Percentiles rank a stretch among this genome's conserved stretches.
phyloP scores from a whole-genome alignment of 2,329 filamentous ascomycete genomes.

The Aspergillus sp. region DNA sequence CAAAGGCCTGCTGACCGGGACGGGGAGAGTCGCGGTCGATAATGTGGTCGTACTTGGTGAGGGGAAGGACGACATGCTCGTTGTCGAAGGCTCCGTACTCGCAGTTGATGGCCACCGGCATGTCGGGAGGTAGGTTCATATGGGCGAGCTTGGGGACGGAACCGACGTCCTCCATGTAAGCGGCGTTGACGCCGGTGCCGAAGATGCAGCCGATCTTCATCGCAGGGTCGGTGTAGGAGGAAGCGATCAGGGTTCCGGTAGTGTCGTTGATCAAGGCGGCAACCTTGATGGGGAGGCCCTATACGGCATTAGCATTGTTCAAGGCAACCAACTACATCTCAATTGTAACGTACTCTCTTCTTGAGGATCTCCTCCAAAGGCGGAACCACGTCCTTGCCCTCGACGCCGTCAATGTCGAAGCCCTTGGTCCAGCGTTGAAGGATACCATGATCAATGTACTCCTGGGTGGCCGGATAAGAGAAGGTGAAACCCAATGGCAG shows the following conservation, averaged over 20 bases:
- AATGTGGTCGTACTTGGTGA: conserved; percentile 78
- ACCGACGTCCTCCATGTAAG: conserved; percentile 93
- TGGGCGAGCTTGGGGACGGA: conserved; percentile 91
- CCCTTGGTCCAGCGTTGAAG: conserved; percentile 97
- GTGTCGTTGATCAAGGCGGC: conserved; percentile 96
- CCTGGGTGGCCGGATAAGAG: conserved; percentile 89
- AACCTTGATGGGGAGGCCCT: conserved; percentile 88
- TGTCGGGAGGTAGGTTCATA: conserved; percentile 79
- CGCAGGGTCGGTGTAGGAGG: conserved; percentile 87
- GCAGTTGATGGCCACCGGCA: conserved; percentile 93
- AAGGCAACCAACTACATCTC: background rate
- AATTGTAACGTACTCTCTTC: conserved; percentile 53
- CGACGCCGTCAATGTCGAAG: conserved; percentile 88
- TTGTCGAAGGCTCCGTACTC: conserved; percentile 98
- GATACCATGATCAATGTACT: conserved; percentile 89
- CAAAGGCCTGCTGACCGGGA: conserved; percentile 90
- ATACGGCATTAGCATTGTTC: background rate
- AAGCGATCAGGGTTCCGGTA: conserved; percentile 93
- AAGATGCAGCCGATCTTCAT: conserved; percentile 98
- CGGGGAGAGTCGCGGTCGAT: conserved; percentile 91
- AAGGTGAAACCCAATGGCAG: conserved; percentile 90
- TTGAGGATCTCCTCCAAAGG: conserved; percentile 77
- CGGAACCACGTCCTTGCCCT: conserved; percentile 85
- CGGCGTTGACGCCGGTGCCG: conserved; percentile 95
- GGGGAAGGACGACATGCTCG: conserved; percentile 81